These are phyloP conservation scores for Raffaelea arxii DNA, from an alignment of 2,329 filamentous ascomycete genomes.

Conservation along the genomic window DNA sequence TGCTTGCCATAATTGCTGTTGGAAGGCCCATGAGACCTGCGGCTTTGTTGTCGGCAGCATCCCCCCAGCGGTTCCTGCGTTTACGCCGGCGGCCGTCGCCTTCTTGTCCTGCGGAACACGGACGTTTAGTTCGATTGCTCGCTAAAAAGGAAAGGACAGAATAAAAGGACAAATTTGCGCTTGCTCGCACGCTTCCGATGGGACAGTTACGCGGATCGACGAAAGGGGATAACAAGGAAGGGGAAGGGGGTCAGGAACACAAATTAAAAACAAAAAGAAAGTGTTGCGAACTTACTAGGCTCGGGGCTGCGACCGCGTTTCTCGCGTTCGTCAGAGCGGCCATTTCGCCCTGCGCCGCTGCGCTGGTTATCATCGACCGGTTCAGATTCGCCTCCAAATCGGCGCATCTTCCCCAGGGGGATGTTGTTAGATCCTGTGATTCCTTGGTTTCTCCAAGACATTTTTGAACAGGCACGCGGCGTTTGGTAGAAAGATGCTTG, in stretches of 20 bases:
- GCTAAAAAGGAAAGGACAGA: not conserved
- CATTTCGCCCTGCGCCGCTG: constrained; percentile 9
- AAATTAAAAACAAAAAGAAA: not conserved
- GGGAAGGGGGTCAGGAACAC: constrained; percentile 2
- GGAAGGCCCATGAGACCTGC: constrained; percentile 95
- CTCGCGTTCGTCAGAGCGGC: constrained; percentile 30
- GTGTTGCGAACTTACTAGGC: constrained; percentile 46
- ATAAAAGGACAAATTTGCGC: not conserved
- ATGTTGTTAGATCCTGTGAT: constrained; percentile 99
- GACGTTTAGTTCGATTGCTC: too few relatives aligned
- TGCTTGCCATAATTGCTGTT: constrained; percentile 91
- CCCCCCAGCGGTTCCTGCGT: constrained; percentile 98
- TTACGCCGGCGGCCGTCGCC: constrained; percentile 81
- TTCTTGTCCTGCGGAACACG: constrained; percentile 42
- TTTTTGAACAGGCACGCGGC: too few relatives aligned
- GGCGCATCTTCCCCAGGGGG: constrained; percentile 74
- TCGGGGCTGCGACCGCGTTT: constrained; percentile 94
- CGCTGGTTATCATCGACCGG: constrained; percentile 18
- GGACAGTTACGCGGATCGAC: too few relatives aligned
- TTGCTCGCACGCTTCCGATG: too few relatives aligned
- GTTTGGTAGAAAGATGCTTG: too few relatives aligned
- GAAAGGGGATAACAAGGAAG: too few relatives aligned
- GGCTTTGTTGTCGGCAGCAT: constrained; percentile 95
- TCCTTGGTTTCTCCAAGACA: constrained; percentile 65
- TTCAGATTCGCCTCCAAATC: constrained; percentile 59